phyloP scores from a whole-genome alignment of 1,139 yeast genomes.

The Geotrichum europaeum region DNA sequence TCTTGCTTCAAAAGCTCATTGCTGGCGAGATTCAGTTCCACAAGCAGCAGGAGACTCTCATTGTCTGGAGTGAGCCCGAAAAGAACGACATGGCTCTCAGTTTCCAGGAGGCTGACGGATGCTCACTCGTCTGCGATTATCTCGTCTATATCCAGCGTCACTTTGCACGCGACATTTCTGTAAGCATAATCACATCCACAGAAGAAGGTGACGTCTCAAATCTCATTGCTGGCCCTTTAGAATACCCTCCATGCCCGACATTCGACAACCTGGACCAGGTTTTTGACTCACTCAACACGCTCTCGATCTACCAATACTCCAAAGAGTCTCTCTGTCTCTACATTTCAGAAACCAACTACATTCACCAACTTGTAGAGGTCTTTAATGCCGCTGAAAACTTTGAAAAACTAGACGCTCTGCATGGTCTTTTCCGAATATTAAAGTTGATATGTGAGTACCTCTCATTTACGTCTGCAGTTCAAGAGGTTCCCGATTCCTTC shows the following conservation, averaged over 20 bases:
- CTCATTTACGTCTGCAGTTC: neutral
- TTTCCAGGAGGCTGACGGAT: conserved; percentile 89
- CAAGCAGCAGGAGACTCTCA: conserved; percentile 87
- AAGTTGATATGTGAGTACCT: conserved; percentile 41
- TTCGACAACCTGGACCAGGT: conserved; percentile 41
- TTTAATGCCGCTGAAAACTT: conserved; percentile 53
- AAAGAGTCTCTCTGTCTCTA: conserved; percentile 32
- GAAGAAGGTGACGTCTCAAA: conserved; percentile 54
- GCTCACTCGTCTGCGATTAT: conserved; percentile 77
- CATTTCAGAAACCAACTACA: conserved; percentile 40
- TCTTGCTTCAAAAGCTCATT: conserved; percentile 58
- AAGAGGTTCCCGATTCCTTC: conserved; percentile 7
- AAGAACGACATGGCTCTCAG: conserved; percentile 84
- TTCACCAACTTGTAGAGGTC: conserved; percentile 45
- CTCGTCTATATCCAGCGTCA: conserved; percentile 61
- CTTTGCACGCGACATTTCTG: conserved; percentile 61
- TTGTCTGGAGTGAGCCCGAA: conserved; percentile 83
- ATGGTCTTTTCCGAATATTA: conserved; percentile 62
- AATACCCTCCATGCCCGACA: conserved; percentile 57
- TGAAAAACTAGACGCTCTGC: conserved; percentile 48
- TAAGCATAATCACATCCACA: conserved; percentile 57
- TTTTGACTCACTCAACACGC: conserved; percentile 36
- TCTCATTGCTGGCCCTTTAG: conserved; percentile 72
- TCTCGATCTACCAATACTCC: conserved; percentile 27
- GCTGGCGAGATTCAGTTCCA: conserved; percentile 80